Evolutionary conservation across 768 basidiomycete species (phyloP).

Genomic region (Boletus speciosus): DNA sequence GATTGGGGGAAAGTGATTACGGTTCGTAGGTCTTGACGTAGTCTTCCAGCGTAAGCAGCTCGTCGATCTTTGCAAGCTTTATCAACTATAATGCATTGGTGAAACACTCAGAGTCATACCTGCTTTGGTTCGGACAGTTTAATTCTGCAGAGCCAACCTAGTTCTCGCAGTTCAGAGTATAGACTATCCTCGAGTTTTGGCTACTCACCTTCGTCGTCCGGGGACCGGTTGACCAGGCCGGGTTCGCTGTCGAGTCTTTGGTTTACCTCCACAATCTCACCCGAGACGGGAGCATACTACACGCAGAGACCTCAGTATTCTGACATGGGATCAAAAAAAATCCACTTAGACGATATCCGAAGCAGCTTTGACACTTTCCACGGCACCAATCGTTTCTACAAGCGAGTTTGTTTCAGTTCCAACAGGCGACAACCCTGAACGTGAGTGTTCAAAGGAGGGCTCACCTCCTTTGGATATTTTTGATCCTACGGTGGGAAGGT

Average conservation of each 20-base stretch:
- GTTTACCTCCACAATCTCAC: constrained; percentile 79
- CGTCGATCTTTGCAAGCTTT: constrained; percentile 49
- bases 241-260: constrained; percentile 62
- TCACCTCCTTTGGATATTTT: constrained; percentile 70
- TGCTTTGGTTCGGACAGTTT: constrained; percentile 73
- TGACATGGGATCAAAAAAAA: not conserved
- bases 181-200: not conserved
- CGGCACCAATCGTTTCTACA: constrained; percentile 81
- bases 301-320: constrained; percentile 7
- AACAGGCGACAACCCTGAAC: not conserved
- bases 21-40: constrained; percentile 63
- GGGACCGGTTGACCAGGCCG: constrained; percentile 82
- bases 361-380: constrained; percentile 95
- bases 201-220: constrained; percentile 73
- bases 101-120: constrained; percentile 40
- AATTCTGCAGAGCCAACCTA: constrained; percentile 97
- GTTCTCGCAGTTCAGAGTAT: not conserved
- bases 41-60: constrained; percentile 68
- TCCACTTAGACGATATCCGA: constrained; percentile 76
- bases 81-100: not conserved
- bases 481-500: constrained; percentile 68
- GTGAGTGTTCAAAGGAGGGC: constrained; percentile 25
- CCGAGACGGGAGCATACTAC: constrained; percentile 92
- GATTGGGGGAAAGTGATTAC: constrained; percentile 14
- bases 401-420: not conserved